Evolutionary conservation across 176 grass and related monocot species (phyloP).

Genomic region (Elymus sibiricus): DNA sequence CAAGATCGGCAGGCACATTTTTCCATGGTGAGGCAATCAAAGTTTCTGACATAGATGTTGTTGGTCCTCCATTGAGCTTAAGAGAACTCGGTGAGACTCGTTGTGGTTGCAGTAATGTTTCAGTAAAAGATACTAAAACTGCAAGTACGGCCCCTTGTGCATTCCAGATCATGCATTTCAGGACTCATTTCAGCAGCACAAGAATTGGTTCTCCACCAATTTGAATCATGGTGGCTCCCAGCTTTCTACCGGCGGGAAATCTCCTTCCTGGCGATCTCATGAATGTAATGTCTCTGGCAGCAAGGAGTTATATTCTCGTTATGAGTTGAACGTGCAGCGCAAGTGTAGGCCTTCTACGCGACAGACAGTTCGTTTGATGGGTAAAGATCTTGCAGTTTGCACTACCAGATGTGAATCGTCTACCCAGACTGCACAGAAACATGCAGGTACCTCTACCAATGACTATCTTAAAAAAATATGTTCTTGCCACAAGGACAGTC

Average conservation of each 20-base stretch:
- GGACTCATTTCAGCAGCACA: too few relatives aligned
- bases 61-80: constrained; percentile 11
- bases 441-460: constrained; percentile 5
- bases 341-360: constrained; percentile 15
- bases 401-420: too few relatives aligned
- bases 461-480: background rate
- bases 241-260: constrained; percentile 12
- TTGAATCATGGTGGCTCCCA: background rate
- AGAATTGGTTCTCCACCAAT: constrained; percentile 18
- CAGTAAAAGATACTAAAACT: constrained; percentile 11
- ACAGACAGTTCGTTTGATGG: too few relatives aligned
- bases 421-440: constrained; percentile 8
- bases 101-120: background rate
- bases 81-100: constrained; percentile 10
- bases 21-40: background rate
- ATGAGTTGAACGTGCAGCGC: background rate
- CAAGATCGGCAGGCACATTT: background rate
- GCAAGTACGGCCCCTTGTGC: constrained; percentile 18
- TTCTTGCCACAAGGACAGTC: too few relatives aligned
- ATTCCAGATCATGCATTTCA: background rate
- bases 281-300: constrained; percentile 14
- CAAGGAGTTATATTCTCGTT: background rate
- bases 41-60: background rate
- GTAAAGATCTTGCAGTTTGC: too few relatives aligned
- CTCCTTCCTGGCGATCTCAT: constrained; percentile 4